These are phyloP conservation scores for Amphibolis antarctica DNA, from an alignment of 106 monocot genomes.

Conservation along the genomic window DNA sequence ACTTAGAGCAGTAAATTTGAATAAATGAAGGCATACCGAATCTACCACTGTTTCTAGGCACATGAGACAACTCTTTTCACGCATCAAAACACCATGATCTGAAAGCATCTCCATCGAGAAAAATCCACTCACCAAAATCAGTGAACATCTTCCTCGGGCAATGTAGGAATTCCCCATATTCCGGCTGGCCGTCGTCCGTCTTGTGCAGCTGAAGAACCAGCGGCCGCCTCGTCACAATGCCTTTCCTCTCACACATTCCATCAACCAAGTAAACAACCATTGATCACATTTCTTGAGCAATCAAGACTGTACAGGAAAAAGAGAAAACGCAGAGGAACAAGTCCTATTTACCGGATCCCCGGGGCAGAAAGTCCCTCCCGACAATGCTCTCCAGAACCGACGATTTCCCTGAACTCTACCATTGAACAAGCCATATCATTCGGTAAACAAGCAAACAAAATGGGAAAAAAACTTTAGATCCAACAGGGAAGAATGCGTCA, in stretches of 20 bases:
- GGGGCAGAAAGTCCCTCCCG: slow-evolving; percentile 24
- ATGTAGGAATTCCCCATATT: slow-evolving; percentile 87
- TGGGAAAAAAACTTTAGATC: no score
- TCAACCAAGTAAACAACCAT: no score
- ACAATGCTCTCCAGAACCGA: slow-evolving; percentile 26
- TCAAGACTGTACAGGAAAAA: neutral
- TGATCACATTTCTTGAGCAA: no score
- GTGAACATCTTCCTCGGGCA: slow-evolving; percentile 68
- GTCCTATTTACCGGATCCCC: slow-evolving; percentile 15
- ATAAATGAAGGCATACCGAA: no score
- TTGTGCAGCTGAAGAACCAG: slow-evolving; percentile 88
- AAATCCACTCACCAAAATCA: slow-evolving; percentile 52
- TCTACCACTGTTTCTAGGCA: no score
- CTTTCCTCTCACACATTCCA: slow-evolving; percentile 4
- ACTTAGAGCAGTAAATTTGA: no score
- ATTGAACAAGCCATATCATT: neutral
- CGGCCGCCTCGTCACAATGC: slow-evolving; percentile 87
- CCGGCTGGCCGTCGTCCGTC: slow-evolving; percentile 64
- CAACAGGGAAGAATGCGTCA: neutral
- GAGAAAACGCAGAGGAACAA: neutral
- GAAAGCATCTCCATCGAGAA: no score
- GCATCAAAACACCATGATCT: no score
- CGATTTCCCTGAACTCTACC: slow-evolving; percentile 23
- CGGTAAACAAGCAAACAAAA: no score
- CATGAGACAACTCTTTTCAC: no score